Percentiles rank a stretch among this genome's conserved stretches.
phyloP scores from a whole-genome alignment of 768 basidiomycete species.

The Tulasnella sp. region DNA sequence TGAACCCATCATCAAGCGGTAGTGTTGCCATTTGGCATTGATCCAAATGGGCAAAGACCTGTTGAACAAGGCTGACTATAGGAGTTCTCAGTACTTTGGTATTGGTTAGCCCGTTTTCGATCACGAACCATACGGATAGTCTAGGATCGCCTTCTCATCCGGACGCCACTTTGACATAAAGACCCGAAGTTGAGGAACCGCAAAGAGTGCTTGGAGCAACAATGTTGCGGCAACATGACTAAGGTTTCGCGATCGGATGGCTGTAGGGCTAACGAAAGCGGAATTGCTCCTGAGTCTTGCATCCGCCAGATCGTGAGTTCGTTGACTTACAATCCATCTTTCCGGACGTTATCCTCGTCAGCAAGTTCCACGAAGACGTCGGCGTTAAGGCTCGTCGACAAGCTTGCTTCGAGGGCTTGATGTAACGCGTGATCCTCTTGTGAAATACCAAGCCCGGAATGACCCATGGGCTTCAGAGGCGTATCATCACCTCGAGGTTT shows the following conservation, averaged over 20 bases:
- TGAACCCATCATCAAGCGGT: slow-evolving; percentile 4
- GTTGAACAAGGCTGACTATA: slow-evolving; percentile 19
- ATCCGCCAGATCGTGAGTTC: background rate
- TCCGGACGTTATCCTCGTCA: slow-evolving; percentile 51
- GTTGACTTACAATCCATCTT: slow-evolving; percentile 53
- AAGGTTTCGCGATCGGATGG: slow-evolving; percentile 55
- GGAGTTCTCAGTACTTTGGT: background rate
- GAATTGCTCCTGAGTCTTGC: background rate
- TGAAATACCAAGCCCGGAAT: background rate
- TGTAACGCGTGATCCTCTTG: slow-evolving; percentile 62
- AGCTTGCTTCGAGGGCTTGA: slow-evolving; percentile 68
- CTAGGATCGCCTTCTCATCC: background rate
- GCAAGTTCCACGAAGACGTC: slow-evolving; percentile 54
- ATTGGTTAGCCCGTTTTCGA: background rate
- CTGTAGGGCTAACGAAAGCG: slow-evolving; percentile 54
- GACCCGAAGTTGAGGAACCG: slow-evolving; percentile 64
- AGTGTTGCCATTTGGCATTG: background rate
- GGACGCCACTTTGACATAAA: background rate
- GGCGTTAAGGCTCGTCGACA: slow-evolving; percentile 47
- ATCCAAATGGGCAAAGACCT: slow-evolving; percentile 17
- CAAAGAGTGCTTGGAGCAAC: slow-evolving; percentile 61
- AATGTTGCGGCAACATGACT: slow-evolving; percentile 58
- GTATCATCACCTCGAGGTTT: slow-evolving; percentile 14
- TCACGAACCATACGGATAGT: background rate
- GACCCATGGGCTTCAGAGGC: background rate